Base-by-base conservation (phyloP, 306 rosid genomes). In the Inga leiocalycina region DNA sequence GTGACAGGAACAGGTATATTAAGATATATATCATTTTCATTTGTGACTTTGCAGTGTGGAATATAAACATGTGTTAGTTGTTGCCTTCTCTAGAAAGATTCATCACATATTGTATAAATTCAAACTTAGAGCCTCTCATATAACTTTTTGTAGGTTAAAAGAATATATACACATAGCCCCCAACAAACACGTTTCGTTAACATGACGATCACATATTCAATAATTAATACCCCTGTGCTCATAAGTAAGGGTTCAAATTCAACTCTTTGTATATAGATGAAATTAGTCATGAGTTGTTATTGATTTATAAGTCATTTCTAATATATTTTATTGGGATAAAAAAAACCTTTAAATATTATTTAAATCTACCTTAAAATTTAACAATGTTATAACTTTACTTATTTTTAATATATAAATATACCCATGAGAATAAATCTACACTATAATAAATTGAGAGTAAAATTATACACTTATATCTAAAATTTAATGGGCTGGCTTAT, bases 31-130 rank as follows among this genome's bases (percentile, higher is more conserved):
- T 59, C 32, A 59, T 24, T 27, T 62, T 62, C 68, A 27, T 24
- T 27, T 24, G 30, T n/a, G 37, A 3, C 68, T 62, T 62, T 62
- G 10, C 8, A 62, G 17, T 24, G 68, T 62, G 68, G 68, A 62
- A 24, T 27, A 10, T 11, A 12, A 11, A 22, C 68, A 27, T 14
- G 71, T 32, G 71, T 32, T 65, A 65, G 71, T 65, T 32, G 34
- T 32, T 32, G 41, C 80, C 79, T 84, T 81, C 74, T 22, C 81
- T 3, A 59, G 66, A 84, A 77, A 57, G 39, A 84, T 46, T 65
- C 82, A 45, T 54, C 73, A 71, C 43, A 6, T 5, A 64, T 64
- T 75, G 52, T 17, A 11, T 11, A 78, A 27, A 64, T 65, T 74
- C n/a, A 52, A 30, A 32, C 43, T 65, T 32, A 22, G 71, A 15